Conservation (phyloP, 768 basidiomycete genomes). For the Suillus spraguei region DNA sequence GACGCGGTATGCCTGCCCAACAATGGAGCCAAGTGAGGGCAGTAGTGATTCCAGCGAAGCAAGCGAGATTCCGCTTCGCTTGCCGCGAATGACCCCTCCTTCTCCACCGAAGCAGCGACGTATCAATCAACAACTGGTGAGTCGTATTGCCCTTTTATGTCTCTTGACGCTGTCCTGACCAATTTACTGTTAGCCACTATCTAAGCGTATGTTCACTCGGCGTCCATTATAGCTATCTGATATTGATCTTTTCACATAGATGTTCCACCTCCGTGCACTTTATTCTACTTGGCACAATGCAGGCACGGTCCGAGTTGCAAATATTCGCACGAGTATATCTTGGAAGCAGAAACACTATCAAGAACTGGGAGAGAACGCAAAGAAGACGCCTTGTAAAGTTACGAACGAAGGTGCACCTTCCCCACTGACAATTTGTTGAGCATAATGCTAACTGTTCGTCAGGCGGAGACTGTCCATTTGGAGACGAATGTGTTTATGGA, state of each 20-base stretch:
- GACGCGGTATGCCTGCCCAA: constrained; percentile 37
- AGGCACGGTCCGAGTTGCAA: constrained; percentile 60
- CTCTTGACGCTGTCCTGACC: constrained; percentile 11
- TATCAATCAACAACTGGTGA: constrained; percentile 57
- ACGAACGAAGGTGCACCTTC: constrained; percentile 52
- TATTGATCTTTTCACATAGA: constrained; percentile 38
- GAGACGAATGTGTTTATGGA: constrained; percentile 54
- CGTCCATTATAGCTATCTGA: constrained; percentile 7
- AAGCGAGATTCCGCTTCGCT: constrained; percentile 35
- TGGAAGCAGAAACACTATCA: constrained; percentile 55
- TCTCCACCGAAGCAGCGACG: constrained; percentile 41
- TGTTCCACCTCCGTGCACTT: constrained; percentile 66
- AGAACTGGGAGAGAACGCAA: constrained; percentile 57
- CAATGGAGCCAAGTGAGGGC: constrained; percentile 46
- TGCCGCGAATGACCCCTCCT: constrained; percentile 33
- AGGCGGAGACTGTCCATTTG: constrained; percentile 62
- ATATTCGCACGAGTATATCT: constrained; percentile 63
- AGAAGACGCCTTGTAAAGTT: constrained; percentile 62
- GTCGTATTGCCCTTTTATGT: constrained; percentile 27
- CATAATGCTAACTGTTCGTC: constrained; percentile 11
- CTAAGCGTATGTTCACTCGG: constrained; percentile 53
- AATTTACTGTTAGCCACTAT: constrained; percentile 45
- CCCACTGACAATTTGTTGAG: constrained; percentile 8
- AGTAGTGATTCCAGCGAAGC: constrained; percentile 50
- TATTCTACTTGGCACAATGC: constrained; percentile 65